Evolutionary conservation across 768 basidiomycete species (phyloP).

Genomic region (Erythrobasidium yunnanense): DNA sequence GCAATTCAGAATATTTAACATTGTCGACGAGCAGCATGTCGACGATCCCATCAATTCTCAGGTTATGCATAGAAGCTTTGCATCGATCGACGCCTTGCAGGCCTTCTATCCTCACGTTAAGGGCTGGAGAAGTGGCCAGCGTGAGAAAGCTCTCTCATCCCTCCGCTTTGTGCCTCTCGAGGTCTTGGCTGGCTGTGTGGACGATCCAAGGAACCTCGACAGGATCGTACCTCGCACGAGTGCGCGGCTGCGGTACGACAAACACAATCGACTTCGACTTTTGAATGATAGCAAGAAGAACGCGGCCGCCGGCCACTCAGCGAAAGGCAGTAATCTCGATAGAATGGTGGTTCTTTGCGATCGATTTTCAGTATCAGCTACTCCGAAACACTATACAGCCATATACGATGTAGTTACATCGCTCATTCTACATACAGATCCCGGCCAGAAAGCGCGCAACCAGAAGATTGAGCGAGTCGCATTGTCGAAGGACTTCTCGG

Average conservation of each 20-base stretch:
- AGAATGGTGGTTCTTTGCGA: conserved; percentile 70
- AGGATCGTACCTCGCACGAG: conserved; percentile 81
- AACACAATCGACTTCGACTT: conserved; percentile 74
- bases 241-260: conserved; percentile 76
- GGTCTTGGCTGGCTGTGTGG: conserved; percentile 48
- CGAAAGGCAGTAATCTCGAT: conserved; percentile 45
- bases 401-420: conserved; percentile 79
- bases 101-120: conserved; percentile 58
- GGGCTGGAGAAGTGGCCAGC: conserved; percentile 15
- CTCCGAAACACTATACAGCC: conserved; percentile 65
- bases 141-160: conserved; percentile 3
- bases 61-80: conserved; percentile 79
- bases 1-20: conserved; percentile 62
- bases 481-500: conserved; percentile 78
- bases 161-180: conserved; percentile 64
- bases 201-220: conserved; percentile 81
- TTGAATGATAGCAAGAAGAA: neutral
- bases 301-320: conserved; percentile 48
- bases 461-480: conserved; percentile 70
- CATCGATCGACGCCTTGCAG: conserved; percentile 67
- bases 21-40: conserved; percentile 65
- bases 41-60: conserved; percentile 76
- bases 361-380: conserved; percentile 74
- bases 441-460: conserved; percentile 63
- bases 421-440: conserved; percentile 79